Base-by-base conservation (phyloP, 345 rosid species). In the Jatropha curcas region DNA sequence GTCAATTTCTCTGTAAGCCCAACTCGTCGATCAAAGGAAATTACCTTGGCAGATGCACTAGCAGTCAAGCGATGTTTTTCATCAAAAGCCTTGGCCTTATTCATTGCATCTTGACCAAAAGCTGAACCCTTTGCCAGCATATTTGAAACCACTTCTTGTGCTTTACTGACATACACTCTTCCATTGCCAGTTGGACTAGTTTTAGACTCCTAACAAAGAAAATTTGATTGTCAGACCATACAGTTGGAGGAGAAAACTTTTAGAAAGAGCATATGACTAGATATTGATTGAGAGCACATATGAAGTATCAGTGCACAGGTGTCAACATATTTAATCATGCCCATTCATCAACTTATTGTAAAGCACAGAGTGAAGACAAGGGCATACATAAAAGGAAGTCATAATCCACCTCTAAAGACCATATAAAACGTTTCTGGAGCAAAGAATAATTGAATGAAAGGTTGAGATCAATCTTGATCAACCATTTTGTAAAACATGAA, bases 31-130 rank as follows among this genome's bases (percentile, higher is more conserved):
- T 95, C 98, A 79, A 95, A 87, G 37, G 93, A 89, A 13, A 82
- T 77, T 58, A 91, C 98, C 83, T 87, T 92, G 71, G 98, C 94
- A 7, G 99, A 92, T 79, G 99, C 99, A 74, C 74, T 91, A 60
- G 98, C 98, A 74, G 83, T 88, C 74, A 95, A 73, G 35, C 60
- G 90, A 76, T 95, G 99, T 76, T 89, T 88, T 75, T 95, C 97
- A 57, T 95, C 97, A 70, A 95, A 95, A 61, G 97, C 96, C 70
- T 86, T 95, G 57, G 98, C 98, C 86, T 89, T 95, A 72, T 91
- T 95, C 78, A 95, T 68, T 2, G 99, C 98, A 77, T 95, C 99
- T 84, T 91, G 97, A 74, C 92, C 68, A 25, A 95, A 81, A 65
- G 97, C 94, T 20, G 94, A 90, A 60, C 98, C 96, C 88, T 88